Evolutionary conservation across 2,329 filamentous ascomycete species (phyloP).

Genomic region (Dactylellina drechsleri): DNA sequence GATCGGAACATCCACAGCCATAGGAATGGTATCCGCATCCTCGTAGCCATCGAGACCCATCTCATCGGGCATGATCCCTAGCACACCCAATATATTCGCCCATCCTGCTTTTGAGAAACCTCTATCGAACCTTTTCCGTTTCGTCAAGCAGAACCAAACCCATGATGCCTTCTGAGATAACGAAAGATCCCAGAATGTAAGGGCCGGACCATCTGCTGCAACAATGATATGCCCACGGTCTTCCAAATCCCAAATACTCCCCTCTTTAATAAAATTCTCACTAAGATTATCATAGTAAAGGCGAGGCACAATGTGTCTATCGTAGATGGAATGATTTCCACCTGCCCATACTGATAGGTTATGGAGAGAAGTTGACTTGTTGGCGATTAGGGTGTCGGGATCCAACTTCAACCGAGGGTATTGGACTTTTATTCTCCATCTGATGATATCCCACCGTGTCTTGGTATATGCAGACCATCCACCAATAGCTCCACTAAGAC

Average conservation of each 20-base stretch:
- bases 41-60: slow-evolving; percentile 9
- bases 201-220: not conserved
- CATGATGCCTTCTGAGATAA: slow-evolving; percentile 11
- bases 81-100: slow-evolving; percentile 17
- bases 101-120: slow-evolving; percentile 32
- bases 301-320: not conserved
- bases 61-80: not conserved
- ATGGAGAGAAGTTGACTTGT: not conserved
- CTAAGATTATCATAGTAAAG: not conserved
- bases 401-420: slow-evolving; percentile 20
- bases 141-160: slow-evolving; percentile 17
- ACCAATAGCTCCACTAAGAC: slow-evolving; percentile 25
- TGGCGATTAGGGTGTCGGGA: not conserved
- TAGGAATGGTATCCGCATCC: slow-evolving; percentile 38
- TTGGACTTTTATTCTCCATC: slow-evolving; percentile 24
- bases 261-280: not conserved
- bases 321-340: not conserved
- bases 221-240: not conserved
- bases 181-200: slow-evolving; percentile 4
- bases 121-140: too few relatives aligned
- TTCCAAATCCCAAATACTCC: not conserved
- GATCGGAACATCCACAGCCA: slow-evolving; percentile 26
- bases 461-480: slow-evolving; percentile 21
- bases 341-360: not conserved
- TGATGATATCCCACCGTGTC: slow-evolving; percentile 12